Percentiles rank a stretch among this genome's conserved stretches.
These are phyloP conservation scores for Dictyostelium gargantuum DNA, from an alignment of 208 protist species.

Conservation along the genomic window DNA sequence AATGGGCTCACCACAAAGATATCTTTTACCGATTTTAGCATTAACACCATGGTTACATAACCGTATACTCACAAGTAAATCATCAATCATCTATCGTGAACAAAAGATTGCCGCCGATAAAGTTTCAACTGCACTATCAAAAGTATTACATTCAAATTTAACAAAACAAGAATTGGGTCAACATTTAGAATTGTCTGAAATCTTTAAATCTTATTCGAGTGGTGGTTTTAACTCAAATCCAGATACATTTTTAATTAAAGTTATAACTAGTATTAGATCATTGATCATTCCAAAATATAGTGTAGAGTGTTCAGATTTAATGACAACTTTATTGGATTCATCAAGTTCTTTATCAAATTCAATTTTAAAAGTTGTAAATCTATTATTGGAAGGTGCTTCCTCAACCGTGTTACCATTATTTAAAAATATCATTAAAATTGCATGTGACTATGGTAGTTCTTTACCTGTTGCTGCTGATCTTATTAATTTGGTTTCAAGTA, in stretches of 20 bases:
- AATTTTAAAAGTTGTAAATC: slow-evolving; percentile 9
- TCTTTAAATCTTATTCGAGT: slow-evolving; percentile 14
- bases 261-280: not conserved
- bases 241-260: not conserved
- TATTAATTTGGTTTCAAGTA: not conserved
- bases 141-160: not conserved
- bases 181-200: not conserved
- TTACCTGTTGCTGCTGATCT: slow-evolving; percentile 9
- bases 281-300: slow-evolving; percentile 1
- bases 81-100: slow-evolving; percentile 48
- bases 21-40: not conserved
- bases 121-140: not conserved
- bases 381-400: not conserved
- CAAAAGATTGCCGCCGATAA: slow-evolving; percentile 6
- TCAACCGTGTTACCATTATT: slow-evolving; percentile 15
- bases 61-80: slow-evolving; percentile 28
- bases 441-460: slow-evolving; percentile 14
- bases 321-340: not conserved
- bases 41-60: slow-evolving; percentile 48
- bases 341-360: not conserved
- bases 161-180: not conserved
- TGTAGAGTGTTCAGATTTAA: slow-evolving; percentile 39
- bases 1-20: not conserved
- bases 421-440: slow-evolving; percentile 52
- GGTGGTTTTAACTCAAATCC: slow-evolving; percentile 43